Conservation (phyloP, 1,139 yeast genomes). For the Geotrichum klebahnii region DNA sequence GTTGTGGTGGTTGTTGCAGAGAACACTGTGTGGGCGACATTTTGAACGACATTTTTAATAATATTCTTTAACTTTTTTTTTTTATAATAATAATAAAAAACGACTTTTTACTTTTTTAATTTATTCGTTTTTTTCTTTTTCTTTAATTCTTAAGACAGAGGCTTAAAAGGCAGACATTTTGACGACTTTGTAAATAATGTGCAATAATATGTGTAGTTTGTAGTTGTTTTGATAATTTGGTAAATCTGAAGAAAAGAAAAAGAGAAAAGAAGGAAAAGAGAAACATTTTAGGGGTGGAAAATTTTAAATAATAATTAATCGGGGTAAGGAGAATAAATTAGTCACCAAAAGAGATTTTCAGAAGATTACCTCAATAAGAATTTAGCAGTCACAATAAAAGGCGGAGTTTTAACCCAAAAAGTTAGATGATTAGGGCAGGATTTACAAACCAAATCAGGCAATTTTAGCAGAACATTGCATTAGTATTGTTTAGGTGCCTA, state of each 20-base stretch:
- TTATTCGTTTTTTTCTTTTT: slow-evolving; percentile 20
- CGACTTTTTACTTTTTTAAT: slow-evolving; percentile 14
- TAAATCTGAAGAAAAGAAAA: slow-evolving; percentile 11
- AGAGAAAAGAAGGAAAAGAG: slow-evolving; percentile 16
- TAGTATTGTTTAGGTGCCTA: too few relatives aligned
- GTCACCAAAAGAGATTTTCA: too few relatives aligned
- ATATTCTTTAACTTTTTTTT: slow-evolving; percentile 10
- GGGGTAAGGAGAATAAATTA: too few relatives aligned
- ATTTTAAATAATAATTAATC: too few relatives aligned
- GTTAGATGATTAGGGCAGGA: too few relatives aligned
- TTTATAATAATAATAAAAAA: slow-evolving; percentile 15
- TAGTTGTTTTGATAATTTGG: slow-evolving; percentile 10
- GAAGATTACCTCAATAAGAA: too few relatives aligned
- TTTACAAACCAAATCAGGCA: too few relatives aligned
- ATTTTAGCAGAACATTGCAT: too few relatives aligned
- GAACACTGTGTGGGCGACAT: slow-evolving; percentile 22
- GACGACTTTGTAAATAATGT: slow-evolving; percentile 14
- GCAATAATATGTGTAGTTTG: slow-evolving; percentile 7
- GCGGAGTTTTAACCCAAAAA: too few relatives aligned
- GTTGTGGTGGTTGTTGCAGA: slow-evolving; percentile 20
- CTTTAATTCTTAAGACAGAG: slow-evolving; percentile 17
- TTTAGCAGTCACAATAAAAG: too few relatives aligned
- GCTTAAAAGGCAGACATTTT: slow-evolving; percentile 27
- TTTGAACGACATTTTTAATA: slow-evolving; percentile 22
- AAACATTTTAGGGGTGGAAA: too few relatives aligned